These are phyloP conservation scores for Phaseolus coccineus DNA, from an alignment of 331 rosid genomes.

Conservation along the genomic window DNA sequence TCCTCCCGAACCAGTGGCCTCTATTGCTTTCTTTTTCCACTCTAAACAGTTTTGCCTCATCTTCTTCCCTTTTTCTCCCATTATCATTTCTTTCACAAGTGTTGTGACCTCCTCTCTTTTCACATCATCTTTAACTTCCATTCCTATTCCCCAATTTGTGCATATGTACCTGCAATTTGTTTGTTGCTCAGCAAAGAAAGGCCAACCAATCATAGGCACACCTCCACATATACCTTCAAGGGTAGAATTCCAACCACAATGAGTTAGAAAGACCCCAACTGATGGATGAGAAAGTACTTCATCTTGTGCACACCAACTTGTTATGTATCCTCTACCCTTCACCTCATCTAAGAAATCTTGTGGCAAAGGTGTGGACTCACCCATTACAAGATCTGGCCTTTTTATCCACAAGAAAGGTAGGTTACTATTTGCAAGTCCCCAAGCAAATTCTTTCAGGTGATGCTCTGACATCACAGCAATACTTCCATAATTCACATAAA, in stretches of 20 bases:
- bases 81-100: conserved; percentile 51
- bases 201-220: conserved; percentile 64
- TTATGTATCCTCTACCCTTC: conserved; percentile 52
- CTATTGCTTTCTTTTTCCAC: conserved; percentile 44
- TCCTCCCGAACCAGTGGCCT: conserved; percentile 46
- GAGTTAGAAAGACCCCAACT: conserved; percentile 57
- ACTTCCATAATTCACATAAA: conserved; percentile 48
- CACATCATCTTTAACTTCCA: conserved; percentile 56
- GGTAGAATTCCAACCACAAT: conserved; percentile 40
- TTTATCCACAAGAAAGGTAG: conserved; percentile 42
- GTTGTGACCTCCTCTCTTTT: conserved; percentile 48
- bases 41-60: conserved; percentile 37
- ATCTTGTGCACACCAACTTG: conserved; percentile 61
- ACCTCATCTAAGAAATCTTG: conserved; percentile 52
- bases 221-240: conserved; percentile 53
- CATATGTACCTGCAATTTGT: conserved; percentile 58
- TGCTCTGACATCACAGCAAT: conserved; percentile 29
- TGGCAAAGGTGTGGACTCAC: conserved; percentile 42
- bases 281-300: conserved; percentile 64
- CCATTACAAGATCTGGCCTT: conserved; percentile 46
- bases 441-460: conserved; percentile 43
- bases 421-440: conserved; percentile 47
- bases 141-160: conserved; percentile 52
- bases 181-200: conserved; percentile 52
- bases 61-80: conserved; percentile 47